A percentile compares a stretch with the other conserved stretches of the same genome.
Evolutionary conservation across 1,139 yeast genomes (phyloP).

Genomic region (Eremothecium coryli): DNA sequence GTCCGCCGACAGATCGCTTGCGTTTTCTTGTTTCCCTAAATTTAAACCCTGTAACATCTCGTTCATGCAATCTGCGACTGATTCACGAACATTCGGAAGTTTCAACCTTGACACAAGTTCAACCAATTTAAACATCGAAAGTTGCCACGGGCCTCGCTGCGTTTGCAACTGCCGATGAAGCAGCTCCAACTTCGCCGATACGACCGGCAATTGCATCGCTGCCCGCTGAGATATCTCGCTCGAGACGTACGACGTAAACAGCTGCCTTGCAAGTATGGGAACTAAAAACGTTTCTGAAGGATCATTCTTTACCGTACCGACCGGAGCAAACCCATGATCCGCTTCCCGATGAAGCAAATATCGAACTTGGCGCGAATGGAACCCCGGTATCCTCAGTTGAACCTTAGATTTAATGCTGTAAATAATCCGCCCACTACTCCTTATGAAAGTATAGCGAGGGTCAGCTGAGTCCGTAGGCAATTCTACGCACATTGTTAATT

Average conservation of each 20-base stretch:
- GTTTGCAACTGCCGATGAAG: slow-evolving; percentile 48
- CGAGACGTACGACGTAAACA: slow-evolving; percentile 23
- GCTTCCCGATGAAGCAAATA: slow-evolving; percentile 28
- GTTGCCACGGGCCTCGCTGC: slow-evolving; percentile 38
- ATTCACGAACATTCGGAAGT: slow-evolving; percentile 16
- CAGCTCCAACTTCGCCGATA: slow-evolving; percentile 39
- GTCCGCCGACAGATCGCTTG: slow-evolving; percentile 15
- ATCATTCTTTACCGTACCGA: slow-evolving; percentile 29
- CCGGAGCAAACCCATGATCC: slow-evolving; percentile 18
- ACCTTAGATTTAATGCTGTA: slow-evolving; percentile 42
- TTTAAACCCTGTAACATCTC: slow-evolving; percentile 19
- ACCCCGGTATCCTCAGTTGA: slow-evolving; percentile 44
- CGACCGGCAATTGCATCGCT: slow-evolving; percentile 31
- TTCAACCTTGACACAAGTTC: slow-evolving; percentile 30
- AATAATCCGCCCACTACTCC: slow-evolving; percentile 46
- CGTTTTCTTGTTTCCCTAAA: slow-evolving; percentile 26
- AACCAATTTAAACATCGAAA: slow-evolving; percentile 43
- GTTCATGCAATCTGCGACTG: slow-evolving; percentile 29
- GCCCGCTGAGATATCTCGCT: slow-evolving; percentile 27
- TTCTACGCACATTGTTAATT: slow-evolving; percentile 37
- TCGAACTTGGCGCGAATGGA: slow-evolving; percentile 35
- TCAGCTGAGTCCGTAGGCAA: slow-evolving; percentile 36
- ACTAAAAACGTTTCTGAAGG: slow-evolving; percentile 18
- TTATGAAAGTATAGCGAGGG: slow-evolving; percentile 46
- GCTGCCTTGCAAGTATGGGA: slow-evolving; percentile 25